Base-by-base conservation (phyloP, 352 stramenopile species). In the Peronospora destructor region DNA sequence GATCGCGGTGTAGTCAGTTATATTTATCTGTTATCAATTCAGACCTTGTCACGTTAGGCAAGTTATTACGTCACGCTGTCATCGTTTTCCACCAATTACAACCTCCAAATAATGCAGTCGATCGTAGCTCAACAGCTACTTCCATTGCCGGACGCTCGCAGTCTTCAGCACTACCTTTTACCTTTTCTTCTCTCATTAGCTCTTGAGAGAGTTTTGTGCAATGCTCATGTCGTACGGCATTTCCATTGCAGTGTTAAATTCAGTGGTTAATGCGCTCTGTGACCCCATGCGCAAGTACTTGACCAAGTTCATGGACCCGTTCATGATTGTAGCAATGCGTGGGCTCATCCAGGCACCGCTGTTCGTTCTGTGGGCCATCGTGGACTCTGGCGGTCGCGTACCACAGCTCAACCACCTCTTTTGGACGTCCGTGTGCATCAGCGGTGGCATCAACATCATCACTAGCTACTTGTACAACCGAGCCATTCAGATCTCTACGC, bases 401-500 rank as follows among this genome's bases (percentile, higher is more conserved):
- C 79, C 79, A 14, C 66, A 49, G 12, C 61, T 90, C n/a, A 90
- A 90, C 43, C 68, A 75, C 44, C 71, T 90, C 60, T 90, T 88
- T 56, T 90, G 79, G 79, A 87, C 69, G 11, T 86, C 79, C 0
- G 74, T 87, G 32, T 71, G 58, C 44, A 80, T 90, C 64, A 87
- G 74, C 28, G 79, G 79, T 37, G 23, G 32, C 36, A 88, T 90
- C 62, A 90, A 90, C 54, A 82, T 90, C 54, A 66, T 72, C 56
- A 87, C 79, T 6, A 90, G 79, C 60, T 90, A 90, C 60, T 49
- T 90, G 60, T 90, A 90, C 66, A 87, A 87, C 48, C 76, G 79
- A 33, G 76, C 66, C 14, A 87, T 90, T 52, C 79, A 90, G 70
- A 88, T 90, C 71, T 90, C 79, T 19, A 86, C 76, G 23, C 60